A percentile compares a stretch with the other conserved stretches of the same genome.
Conservation (phyloP, 1,284 basidiomycete genomes). For the Heterobasidion irregulare region DNA sequence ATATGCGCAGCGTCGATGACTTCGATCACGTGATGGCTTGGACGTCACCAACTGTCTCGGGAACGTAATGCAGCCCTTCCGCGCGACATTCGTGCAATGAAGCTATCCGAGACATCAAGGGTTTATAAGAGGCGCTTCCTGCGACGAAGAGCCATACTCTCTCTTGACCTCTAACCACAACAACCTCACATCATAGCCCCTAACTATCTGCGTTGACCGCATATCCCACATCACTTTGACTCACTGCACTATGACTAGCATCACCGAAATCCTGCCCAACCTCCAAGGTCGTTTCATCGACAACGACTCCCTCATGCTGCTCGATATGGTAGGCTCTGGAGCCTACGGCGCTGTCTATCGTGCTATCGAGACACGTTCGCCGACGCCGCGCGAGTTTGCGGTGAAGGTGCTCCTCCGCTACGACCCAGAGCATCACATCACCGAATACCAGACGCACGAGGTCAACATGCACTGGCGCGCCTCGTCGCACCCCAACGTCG, state of each 20-base stretch:
- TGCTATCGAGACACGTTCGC: constrained; percentile 26
- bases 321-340: constrained; percentile 28
- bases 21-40: background rate
- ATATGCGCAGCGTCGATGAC: background rate
- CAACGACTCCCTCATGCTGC: constrained; percentile 6
- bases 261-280: background rate
- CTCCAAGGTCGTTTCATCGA: constrained; percentile 9
- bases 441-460: constrained; percentile 14
- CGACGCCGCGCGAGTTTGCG: constrained; percentile 25
- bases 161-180: background rate
- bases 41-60: background rate
- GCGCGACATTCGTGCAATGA: background rate
- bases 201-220: background rate
- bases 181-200: background rate
- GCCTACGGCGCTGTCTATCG: constrained; percentile 37
- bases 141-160: background rate
- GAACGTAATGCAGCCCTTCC: background rate
- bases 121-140: background rate
- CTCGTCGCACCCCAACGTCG: constrained; percentile 49
- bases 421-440: constrained; percentile 22
- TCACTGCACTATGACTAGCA: background rate
- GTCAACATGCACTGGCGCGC: constrained; percentile 44
- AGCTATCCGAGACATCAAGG: too few relatives aligned
- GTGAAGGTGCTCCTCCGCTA: constrained; percentile 54
- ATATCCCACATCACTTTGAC: background rate